Conservation (phyloP, 768 basidiomycete genomes). For the Lactarius indigo region DNA sequence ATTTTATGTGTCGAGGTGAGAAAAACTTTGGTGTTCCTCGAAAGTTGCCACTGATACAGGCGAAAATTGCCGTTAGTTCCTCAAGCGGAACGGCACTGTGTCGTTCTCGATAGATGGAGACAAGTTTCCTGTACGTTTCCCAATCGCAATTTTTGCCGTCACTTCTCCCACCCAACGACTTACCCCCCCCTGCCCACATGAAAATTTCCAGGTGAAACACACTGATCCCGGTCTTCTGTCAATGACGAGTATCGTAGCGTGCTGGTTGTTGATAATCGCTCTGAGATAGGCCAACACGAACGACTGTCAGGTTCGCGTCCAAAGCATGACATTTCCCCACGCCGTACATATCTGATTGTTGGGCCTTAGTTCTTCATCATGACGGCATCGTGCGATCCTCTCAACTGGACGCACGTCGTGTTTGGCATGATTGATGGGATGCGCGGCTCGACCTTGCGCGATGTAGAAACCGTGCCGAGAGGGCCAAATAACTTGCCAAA, state of each 20-base stretch:
- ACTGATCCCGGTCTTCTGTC: slow-evolving; percentile 80
- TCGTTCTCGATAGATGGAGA: slow-evolving; percentile 96
- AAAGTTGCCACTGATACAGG: not conserved
- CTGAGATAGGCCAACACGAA: slow-evolving; percentile 80
- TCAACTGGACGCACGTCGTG: slow-evolving; percentile 92
- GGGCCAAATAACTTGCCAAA: slow-evolving; percentile 90
- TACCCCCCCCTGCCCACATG: slow-evolving; percentile 40
- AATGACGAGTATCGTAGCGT: slow-evolving; percentile 56
- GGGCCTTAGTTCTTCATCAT: slow-evolving; percentile 86
- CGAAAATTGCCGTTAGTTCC: slow-evolving; percentile 78
- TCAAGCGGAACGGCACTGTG: slow-evolving; percentile 93
- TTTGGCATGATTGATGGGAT: slow-evolving; percentile 93
- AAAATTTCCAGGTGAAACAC: slow-evolving; percentile 93
- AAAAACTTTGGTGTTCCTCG: slow-evolving; percentile 3
- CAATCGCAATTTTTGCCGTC: not conserved
- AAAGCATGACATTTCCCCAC: not conserved
- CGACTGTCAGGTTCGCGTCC: slow-evolving; percentile 67
- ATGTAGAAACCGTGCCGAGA: slow-evolving; percentile 94
- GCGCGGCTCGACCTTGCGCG: slow-evolving; percentile 73
- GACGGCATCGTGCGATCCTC: slow-evolving; percentile 89
- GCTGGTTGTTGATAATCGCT: not conserved
- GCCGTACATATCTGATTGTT: not conserved
- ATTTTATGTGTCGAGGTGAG: slow-evolving; percentile 95
- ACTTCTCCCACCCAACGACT: not conserved
- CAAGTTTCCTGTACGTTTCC: slow-evolving; percentile 71